phyloP scores from a whole-genome alignment of 768 basidiomycete species.

The Tylopilus vinaceipallidus region DNA sequence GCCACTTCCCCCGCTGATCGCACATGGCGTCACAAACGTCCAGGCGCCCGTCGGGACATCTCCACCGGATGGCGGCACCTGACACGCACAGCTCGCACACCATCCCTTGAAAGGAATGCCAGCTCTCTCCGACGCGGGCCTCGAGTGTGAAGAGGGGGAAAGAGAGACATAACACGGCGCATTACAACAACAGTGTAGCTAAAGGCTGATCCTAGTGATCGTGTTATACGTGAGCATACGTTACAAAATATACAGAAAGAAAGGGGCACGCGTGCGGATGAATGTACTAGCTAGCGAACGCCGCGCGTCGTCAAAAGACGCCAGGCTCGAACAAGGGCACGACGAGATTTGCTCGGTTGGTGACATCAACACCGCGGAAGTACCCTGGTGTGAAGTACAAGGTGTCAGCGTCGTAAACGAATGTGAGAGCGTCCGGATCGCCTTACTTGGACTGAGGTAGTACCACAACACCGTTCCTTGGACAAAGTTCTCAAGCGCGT shows the following conservation, averaged over 20 bases:
- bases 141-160: too few species aligned
- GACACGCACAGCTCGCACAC: too few species aligned
- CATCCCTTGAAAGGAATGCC: too few species aligned
- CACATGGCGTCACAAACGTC: neutral
- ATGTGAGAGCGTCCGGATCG: neutral
- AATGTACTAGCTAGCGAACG: neutral
- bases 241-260: slow-evolving; percentile 22
- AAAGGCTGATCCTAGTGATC: slow-evolving; percentile 13
- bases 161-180: slow-evolving; percentile 1
- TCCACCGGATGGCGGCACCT: too few species aligned
- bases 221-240: slow-evolving; percentile 11
- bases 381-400: slow-evolving; percentile 23
- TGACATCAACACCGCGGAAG: slow-evolving; percentile 35
- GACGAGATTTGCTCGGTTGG: slow-evolving; percentile 27
- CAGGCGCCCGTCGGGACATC: too few species aligned
- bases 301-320: slow-evolving; percentile 18
- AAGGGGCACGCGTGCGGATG: neutral
- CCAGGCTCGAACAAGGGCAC: slow-evolving; percentile 31
- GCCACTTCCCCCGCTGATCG: slow-evolving; percentile 1
- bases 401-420: slow-evolving; percentile 11
- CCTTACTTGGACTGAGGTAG: slow-evolving; percentile 39
- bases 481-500: slow-evolving; percentile 37
- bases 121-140: too few species aligned
- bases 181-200: slow-evolving; percentile 14
- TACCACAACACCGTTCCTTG: slow-evolving; percentile 41